A percentile compares a stretch with the other conserved stretches of the same genome.
phyloP scores from a whole-genome alignment of 139 green algal genomes.

The Asterochloris erici region DNA sequence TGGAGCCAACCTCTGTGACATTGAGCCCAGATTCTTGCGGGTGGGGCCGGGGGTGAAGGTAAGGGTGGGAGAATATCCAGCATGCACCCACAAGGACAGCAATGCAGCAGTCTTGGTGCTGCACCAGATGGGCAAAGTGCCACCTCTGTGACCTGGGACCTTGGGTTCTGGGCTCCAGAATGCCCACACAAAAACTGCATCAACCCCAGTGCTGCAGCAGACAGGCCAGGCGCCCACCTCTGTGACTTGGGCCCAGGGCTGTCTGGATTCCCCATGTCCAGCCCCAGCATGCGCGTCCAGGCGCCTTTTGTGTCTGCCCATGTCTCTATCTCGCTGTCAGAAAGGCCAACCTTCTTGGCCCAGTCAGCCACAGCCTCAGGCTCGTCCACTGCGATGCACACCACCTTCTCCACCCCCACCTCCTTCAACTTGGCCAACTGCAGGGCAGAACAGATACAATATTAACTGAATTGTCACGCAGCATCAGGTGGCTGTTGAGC shows the following conservation, averaged over 20 bases:
- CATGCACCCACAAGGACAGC: no score
- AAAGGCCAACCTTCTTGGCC: slow-evolving; percentile 24
- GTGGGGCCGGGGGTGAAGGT: no score
- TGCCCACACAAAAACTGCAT: no score
- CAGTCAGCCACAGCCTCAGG: slow-evolving; percentile 29
- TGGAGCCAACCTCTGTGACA: no score
- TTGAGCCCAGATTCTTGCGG: no score
- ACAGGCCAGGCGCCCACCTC: not conserved
- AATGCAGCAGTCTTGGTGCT: no score
- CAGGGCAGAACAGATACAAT: not conserved
- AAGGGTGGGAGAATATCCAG: no score
- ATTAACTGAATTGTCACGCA: not conserved
- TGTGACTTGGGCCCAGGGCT: slow-evolving; percentile 3
- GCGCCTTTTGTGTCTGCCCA: slow-evolving; percentile 21
- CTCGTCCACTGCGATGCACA: slow-evolving; percentile 35
- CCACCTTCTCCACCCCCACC: slow-evolving; percentile 32
- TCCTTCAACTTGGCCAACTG: slow-evolving; percentile 31
- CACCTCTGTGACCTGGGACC: no score
- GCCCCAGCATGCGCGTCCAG: slow-evolving; percentile 18
- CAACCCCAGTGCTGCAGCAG: not conserved
- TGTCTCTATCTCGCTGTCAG: not conserved
- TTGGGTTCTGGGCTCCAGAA: no score
- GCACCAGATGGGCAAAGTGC: no score
- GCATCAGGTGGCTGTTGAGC: not conserved
- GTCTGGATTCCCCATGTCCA: slow-evolving; percentile 3